These are phyloP conservation scores for Fusarium odoratissimum DNA, from an alignment of 2,329 filamentous ascomycete genomes.

Conservation along the genomic window DNA sequence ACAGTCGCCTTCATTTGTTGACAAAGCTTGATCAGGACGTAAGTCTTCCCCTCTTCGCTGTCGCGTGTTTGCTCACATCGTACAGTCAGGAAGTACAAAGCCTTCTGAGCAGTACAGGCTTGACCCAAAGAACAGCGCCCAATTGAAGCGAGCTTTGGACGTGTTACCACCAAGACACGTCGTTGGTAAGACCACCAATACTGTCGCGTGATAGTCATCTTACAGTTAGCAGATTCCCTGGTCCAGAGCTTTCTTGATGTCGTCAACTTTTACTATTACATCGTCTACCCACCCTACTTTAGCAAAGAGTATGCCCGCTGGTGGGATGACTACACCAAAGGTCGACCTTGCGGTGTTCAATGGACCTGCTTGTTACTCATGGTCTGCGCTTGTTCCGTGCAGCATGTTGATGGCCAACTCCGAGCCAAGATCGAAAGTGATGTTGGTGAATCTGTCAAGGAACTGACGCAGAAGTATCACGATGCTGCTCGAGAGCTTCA, in stretches of 20 bases:
- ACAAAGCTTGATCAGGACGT: constrained; percentile 26
- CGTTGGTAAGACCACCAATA: background rate
- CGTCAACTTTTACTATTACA: constrained; percentile 30
- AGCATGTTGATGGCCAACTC: constrained; percentile 18
- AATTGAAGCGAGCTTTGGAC: constrained; percentile 9
- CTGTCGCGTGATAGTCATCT: background rate
- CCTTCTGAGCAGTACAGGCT: constrained; percentile 17
- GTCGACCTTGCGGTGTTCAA: constrained; percentile 13
- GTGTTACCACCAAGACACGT: constrained; percentile 12
- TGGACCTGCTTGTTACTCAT: constrained; percentile 24
- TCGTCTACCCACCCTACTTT: constrained; percentile 22
- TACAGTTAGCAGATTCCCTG: constrained; percentile 2
- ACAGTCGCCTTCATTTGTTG: constrained; percentile 20
- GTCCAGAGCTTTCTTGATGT: constrained; percentile 23
- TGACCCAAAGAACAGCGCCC: constrained; percentile 8
- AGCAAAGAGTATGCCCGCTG: constrained; percentile 25
- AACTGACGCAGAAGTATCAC: constrained; percentile 13
- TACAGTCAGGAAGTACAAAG: constrained; percentile 14
- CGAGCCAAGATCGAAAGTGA: constrained; percentile 4
- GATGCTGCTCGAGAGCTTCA: constrained; percentile 24
- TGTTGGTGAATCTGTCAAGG: constrained; percentile 6
- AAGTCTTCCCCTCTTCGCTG: background rate
- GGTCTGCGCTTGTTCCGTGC: constrained; percentile 27
- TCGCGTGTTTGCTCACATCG: background rate
- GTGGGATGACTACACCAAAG: constrained; percentile 27